These are phyloP conservation scores for Boletus subparvulus DNA, from an alignment of 768 basidiomycete genomes.

Conservation along the genomic window DNA sequence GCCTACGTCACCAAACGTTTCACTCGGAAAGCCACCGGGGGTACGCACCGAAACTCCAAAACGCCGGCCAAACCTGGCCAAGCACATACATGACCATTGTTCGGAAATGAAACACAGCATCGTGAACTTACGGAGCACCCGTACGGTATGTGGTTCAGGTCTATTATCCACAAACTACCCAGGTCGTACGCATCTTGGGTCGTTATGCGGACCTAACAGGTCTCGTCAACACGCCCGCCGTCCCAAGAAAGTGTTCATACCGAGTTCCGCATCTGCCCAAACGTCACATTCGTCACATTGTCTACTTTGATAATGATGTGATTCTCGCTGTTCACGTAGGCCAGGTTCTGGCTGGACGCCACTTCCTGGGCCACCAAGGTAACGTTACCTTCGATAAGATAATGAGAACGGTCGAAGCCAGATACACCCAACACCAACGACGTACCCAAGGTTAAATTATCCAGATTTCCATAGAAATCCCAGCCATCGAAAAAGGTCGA, in stretches of 20 bases:
- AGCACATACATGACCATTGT: background rate
- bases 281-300: conserved; percentile 56
- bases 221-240: background rate
- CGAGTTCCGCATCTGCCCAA: conserved; percentile 55
- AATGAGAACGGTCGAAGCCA: conserved; percentile 1
- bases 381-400: conserved; percentile 53
- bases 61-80: conserved; percentile 31
- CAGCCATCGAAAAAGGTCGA: conserved; percentile 53
- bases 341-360: conserved; percentile 50
- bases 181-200: conserved; percentile 41
- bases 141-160: conserved; percentile 50
- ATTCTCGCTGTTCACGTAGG: conserved; percentile 58
- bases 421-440: conserved; percentile 24
- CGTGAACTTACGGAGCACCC: conserved; percentile 51
- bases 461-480: conserved; percentile 50
- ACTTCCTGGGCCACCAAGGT: conserved; percentile 52
- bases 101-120: conserved; percentile 2
- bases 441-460: conserved; percentile 44
- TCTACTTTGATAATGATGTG: conserved; percentile 76
- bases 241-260: conserved; percentile 34
- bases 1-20: background rate
- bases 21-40: background rate
- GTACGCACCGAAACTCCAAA: conserved; percentile 31
- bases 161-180: conserved; percentile 49
- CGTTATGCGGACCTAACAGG: conserved; percentile 44